Base-by-base conservation (phyloP, 345 rosid genomes). In the Rubroshorea leprosula region DNA sequence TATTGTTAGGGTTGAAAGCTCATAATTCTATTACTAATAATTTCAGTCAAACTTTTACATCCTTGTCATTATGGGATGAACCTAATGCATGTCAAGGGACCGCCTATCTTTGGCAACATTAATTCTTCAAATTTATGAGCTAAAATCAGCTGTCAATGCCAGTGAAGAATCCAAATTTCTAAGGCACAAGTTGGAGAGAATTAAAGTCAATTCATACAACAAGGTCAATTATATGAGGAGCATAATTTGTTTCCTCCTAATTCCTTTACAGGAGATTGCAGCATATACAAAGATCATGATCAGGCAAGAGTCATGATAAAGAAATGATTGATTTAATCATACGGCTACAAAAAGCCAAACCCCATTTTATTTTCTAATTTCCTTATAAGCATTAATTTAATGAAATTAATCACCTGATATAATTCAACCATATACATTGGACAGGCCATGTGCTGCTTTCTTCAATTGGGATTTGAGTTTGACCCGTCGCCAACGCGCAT, bases 141-240 rank as follows among this genome's bases (percentile, higher is more conserved):
- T 55, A 41, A 63, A 56, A 27, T 35, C 38, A 29, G 77, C 64
- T 69, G 74, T 72, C 74, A 60, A 35, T 69, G 74, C 11, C 69
- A 31, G 62, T 66, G 72, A 62, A 52, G 61, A 63, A 57, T 62
- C 63, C 13, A 39, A 8, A 51, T 50, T 46, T 39, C 17, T 51
- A 55, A 55, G 18, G n/a, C n/a, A 11, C 47, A 50, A 44, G 48
- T 41, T 56, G 70, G 35, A 50, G 57, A 23, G 18, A 50, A 55
- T 22, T 48, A 26, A 47, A 5, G 49, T 53, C n/a, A n/a, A n/a
- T n/a, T n/a, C 62, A 21, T 45, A 0, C 55, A n/a, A n/a, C n/a
- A n/a, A n/a, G n/a, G n/a, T n/a, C 55, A 62, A 74, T 64, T 20
- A 57, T 57, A 47, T 24, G 44, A 10, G 47, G 23, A 27, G 39